Evolutionary conservation across 352 stramenopile genomes (phyloP), one percentile per base, ranked within the genome.

Genomic region (Stramenopiles sp.): DNA sequence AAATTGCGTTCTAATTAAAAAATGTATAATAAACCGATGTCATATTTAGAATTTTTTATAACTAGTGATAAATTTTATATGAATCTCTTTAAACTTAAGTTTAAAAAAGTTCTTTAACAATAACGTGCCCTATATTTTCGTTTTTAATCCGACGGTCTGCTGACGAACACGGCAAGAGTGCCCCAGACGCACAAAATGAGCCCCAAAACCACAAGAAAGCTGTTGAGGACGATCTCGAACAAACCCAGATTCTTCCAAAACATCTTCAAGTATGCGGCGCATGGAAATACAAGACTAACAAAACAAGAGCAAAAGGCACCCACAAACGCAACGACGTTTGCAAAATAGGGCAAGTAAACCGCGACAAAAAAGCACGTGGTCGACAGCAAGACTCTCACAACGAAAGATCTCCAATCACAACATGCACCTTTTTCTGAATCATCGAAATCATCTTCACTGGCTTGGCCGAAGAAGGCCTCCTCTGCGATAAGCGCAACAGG

Each of bases 241-340:
- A 78, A 78, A 32, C 82, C 82, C 25, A 89, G 76, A 36, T 76
- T 75, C 49, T 82, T 76, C 32, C 75, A 78, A 76, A 90, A 92
- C n/a, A 92, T 82, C 78, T 89, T 89, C 76, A 91, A 77, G 82
- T 90, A 92, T 80, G 84, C 90, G 1, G 89, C 75, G 76, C 85
- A 90, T 49, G 87, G 87, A 63, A 92, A 83, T 77, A 89, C 88
- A n/a, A 90, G 80, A 1, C 83, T 88, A 33, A 87, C 85, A 31
- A 90, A 79, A 84, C 90, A 90, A 53, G 86, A 84, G 75, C 90
- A 92, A 76, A 92, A 91, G 30, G 87, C 84, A 12, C 87, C 87
- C 18, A 92, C 77, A 75, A 92, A 91, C 25, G 84, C 89, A 73
- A 85, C 91, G 43, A 92, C 80, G 30, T 84, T 85, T 4, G 86